Evolutionary conservation across 2,329 filamentous ascomycete species (phyloP).

Genomic region (Aspergillus uvarum): DNA sequence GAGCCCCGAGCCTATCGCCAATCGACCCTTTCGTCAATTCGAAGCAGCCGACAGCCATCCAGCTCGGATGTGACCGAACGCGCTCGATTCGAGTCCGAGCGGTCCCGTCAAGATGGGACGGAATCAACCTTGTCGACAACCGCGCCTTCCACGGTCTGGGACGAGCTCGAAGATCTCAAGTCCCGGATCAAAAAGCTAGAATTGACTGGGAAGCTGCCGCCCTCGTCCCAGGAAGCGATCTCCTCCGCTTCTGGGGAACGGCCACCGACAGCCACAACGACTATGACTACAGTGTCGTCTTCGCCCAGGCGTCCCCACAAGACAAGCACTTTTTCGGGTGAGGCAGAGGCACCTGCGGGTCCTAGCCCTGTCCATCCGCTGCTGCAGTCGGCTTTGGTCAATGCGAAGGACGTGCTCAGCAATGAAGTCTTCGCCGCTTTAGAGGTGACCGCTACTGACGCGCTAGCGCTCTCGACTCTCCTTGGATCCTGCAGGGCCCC

Average conservation of each 20-base stretch:
- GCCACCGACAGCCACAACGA: constrained; percentile 86
- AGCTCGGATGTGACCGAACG: constrained; percentile 37
- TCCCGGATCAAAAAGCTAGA: constrained; percentile 89
- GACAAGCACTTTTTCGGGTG: constrained; percentile 41
- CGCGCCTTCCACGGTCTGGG: constrained; percentile 92
- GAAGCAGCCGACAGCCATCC: constrained; percentile 38
- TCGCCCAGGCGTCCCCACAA: constrained; percentile 74
- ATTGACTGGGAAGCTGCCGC: constrained; percentile 80
- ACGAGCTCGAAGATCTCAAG: constrained; percentile 93
- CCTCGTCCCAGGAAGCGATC: constrained; percentile 78
- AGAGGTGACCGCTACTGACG: constrained; percentile 78
- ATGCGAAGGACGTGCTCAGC: constrained; percentile 69
- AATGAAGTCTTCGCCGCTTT: constrained; percentile 74
- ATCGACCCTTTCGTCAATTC: constrained; percentile 36
- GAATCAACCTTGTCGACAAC: constrained; percentile 87
- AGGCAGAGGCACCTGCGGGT: constrained; percentile 39
- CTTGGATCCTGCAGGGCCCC: constrained; percentile 71
- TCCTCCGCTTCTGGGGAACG: constrained; percentile 73
- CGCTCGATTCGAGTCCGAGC: constrained; percentile 34
- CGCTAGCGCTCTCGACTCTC: constrained; percentile 73
- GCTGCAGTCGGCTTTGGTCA: constrained; percentile 75
- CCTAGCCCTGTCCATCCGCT: constrained; percentile 68
- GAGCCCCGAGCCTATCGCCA: constrained; percentile 36
- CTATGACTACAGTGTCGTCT: constrained; percentile 83
- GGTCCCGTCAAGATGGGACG: constrained; percentile 60